Base-by-base conservation (phyloP, 176 grass and related monocot species). In the Aegilops tauschii region DNA sequence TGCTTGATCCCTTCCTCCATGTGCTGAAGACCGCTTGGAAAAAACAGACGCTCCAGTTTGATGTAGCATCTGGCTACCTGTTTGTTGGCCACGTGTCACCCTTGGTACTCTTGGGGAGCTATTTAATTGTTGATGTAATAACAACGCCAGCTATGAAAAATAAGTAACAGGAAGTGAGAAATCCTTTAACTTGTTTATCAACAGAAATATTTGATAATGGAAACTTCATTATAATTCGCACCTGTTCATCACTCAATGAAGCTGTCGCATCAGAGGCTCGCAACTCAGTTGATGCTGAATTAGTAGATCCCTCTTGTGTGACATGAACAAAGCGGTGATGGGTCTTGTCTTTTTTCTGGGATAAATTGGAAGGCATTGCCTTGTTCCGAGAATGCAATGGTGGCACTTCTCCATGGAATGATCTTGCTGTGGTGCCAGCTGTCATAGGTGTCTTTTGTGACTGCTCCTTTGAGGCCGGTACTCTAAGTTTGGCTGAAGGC, bases 61-160 rank as follows among this genome's bases (percentile, higher is more conserved):
- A 65, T 89, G 86, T 28, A 83, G 62, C 35, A 87, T 89, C 65
- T 95, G 96, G 80, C 86, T 87, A 86, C 80, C 47, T 68, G 93
- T 82, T 82, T 98, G 97, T 73, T 93, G 88, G 84, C 93, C 58
- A 82, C 97, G 93, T 80, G 94, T 92, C 44, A 98, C 94, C 92
- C 97, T 96, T 27, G 97, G 97, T 80, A 98, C 97, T 86, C 97
- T 98, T 31, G 97, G 94, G 59, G 97, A 98, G 79, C 97, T 98
- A 87, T 98, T 98, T 84, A 98, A 87, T 91, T 98, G 94, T 86
- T 98, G 97, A 91, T 98, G 97, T 77, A 98, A 85, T 78, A 98
- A 77, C 52, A 98, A 88, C 58, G 97, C 97, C 82, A 98, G 97
- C 97, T 98, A 85, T 79, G 35, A 52, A 92, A 94, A 71, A 35